A percentile compares a stretch with the other conserved stretches of the same genome.
These are phyloP conservation scores for Drosera spatulata DNA, from an alignment of 179 eudicot genomes.

Conservation along the genomic window DNA sequence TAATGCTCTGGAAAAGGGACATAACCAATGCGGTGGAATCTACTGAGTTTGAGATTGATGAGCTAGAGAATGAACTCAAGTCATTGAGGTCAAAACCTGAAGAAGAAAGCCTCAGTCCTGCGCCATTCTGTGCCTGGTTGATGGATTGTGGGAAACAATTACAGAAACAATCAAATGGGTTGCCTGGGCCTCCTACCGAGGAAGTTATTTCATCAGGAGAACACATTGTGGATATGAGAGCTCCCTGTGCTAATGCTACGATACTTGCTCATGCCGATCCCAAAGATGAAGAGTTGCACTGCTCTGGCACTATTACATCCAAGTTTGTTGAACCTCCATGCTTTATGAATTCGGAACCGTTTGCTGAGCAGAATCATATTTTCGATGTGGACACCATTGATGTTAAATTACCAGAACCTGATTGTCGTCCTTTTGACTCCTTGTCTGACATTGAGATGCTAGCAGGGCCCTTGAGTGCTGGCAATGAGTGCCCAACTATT, in stretches of 20 bases:
- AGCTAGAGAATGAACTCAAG: slow-evolving; percentile 76
- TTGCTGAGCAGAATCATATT: slow-evolving; percentile 7
- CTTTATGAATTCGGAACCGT: slow-evolving; percentile 14
- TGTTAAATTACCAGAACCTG: slow-evolving; percentile 10
- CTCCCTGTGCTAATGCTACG: slow-evolving; percentile 11
- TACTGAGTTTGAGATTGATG: slow-evolving; percentile 86
- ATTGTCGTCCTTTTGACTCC: slow-evolving; percentile 11
- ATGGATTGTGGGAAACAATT: slow-evolving; percentile 22
- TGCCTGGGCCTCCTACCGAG: slow-evolving; percentile 32
- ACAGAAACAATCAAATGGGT: slow-evolving; percentile 16
- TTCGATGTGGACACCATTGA: slow-evolving; percentile 12
- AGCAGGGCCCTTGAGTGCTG: slow-evolving; percentile 15
- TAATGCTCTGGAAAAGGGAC: slow-evolving; percentile 60
- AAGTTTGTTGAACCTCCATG: slow-evolving; percentile 32
- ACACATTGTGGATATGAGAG: slow-evolving; percentile 14
- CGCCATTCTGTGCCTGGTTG: slow-evolving; percentile 27
- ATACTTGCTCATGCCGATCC: slow-evolving; percentile 18
- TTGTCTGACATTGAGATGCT: slow-evolving; percentile 13
- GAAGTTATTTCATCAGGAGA: slow-evolving; percentile 30
- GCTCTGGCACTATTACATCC: slow-evolving; percentile 67
- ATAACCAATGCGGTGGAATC: slow-evolving; percentile 59
- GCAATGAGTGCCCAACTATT: slow-evolving; percentile 8
- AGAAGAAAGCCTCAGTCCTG: slow-evolving; percentile 19
- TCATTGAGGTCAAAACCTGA: slow-evolving; percentile 25
- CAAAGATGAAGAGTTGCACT: slow-evolving; percentile 39